Base-by-base conservation (phyloP, 345 rosid genomes). In the Erysimum cheiranthoides region DNA sequence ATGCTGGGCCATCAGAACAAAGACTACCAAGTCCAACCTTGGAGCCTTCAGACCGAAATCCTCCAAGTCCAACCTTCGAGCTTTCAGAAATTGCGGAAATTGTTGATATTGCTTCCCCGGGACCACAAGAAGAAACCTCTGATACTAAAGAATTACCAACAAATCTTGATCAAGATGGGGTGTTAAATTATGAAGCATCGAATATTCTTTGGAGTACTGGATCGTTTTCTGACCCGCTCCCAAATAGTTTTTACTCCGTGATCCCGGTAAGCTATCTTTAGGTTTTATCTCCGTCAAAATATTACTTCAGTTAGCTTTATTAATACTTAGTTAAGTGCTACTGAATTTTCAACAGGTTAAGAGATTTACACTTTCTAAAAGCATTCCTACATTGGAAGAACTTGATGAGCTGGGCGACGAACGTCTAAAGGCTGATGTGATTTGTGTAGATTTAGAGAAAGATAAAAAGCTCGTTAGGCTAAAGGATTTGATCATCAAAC, bases 141-240 rank as follows among this genome's bases (percentile, higher is more conserved):
- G 85, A 57, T 42, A 75, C 57, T 21, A 21, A 21, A 73, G 89
- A 82, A 74, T 83, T 87, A 36, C 87, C 80, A 46, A 81, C 79
- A 84, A 84, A 77, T 80, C 79, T 57, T 66, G 93, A 76, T 68
- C 83, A 84, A 66, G 88, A 85, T 80, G 84, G 46, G 40, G 49
- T 79, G 73, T 75, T 89, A 53, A 75, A 84, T 38, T 89, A 78
- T 73, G 87, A 81, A 47, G 92, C 92, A 73, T 90, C 99, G 9
- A 88, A 92, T 76, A 82, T 82, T 73, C 90, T 92, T 21, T 92
- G 97, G 98, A 89, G 83, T 74, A 90, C 86, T 18, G 90, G 93
- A 62, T 82, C 84, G 73, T 89, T 88, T 62, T 84, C 88, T 62
- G 88, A 86, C 31, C 84, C 73, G n/a, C 89, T 92, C 21, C 94